Percentiles rank a stretch among this genome's conserved stretches.
Conservation (phyloP, 202 grass and related monocot genomes). For the Saccharum hybrid region DNA sequence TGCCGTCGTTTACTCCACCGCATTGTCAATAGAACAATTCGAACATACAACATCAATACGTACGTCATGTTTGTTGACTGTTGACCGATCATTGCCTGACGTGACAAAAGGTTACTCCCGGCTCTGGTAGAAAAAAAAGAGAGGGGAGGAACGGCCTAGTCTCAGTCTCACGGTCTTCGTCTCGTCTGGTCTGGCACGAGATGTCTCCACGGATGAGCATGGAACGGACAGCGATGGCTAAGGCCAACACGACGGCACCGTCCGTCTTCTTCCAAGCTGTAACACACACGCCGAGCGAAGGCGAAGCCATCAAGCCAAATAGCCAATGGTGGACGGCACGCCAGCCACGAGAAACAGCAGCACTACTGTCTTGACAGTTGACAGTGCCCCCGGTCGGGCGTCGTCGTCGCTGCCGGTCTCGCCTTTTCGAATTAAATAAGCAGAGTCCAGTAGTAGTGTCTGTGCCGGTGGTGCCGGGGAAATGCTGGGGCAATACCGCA, state of each 20-base stretch:
- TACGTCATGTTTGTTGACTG: neutral
- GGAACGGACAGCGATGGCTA: neutral
- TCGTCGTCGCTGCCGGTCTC: neutral
- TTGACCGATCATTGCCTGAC: neutral
- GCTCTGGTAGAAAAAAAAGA: neutral
- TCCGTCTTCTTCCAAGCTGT: neutral
- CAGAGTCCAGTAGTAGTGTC: neutral
- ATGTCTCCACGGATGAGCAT: slow-evolving; percentile 19
- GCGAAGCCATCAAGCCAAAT: no score
- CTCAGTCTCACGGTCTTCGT: neutral
- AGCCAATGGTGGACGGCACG: neutral
- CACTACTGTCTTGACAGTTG: no score
- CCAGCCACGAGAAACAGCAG: neutral
- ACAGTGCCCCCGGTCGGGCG: no score
- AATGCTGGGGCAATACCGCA: neutral
- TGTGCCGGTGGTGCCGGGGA: neutral
- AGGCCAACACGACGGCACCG: neutral
- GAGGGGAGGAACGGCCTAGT: neutral
- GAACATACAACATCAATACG: neutral
- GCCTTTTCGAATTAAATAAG: neutral
- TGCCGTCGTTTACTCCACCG: neutral
- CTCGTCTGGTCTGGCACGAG: no score
- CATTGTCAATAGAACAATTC: neutral
- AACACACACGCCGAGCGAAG: neutral
- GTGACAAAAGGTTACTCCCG: neutral